Base-by-base conservation (phyloP, 1,284 basidiomycete genomes). In the Cryptococcus sp. region DNA sequence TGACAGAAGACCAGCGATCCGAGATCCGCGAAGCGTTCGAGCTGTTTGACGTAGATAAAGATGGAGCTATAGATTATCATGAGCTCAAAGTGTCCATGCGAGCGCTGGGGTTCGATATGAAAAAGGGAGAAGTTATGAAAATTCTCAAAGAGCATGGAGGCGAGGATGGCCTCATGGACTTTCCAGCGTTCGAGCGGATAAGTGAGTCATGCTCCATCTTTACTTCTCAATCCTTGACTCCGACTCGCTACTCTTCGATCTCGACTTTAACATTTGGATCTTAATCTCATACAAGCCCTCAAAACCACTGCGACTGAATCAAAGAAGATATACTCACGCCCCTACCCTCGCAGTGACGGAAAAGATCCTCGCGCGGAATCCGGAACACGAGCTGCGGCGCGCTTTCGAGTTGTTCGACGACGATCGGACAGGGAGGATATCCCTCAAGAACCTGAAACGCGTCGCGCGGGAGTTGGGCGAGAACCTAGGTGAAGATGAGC, bases 21-120 rank as follows among this genome's bases (percentile, higher is more conserved):
- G 95, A 99, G 80, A 96, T 99, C 68, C 93, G 93, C 75, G 96
- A 99, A 75, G 96, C 96, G 0, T 99, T 99, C 73, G 94, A 98
- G 78, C 86, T 99, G 56, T 99, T 99, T 74, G 96, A 99, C 80
- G 92, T 93, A 37, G 95, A 99, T 83, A 97, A 97, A 82, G 95
- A 99, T 73, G 92, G 93, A n/a, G 87, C 84, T 52, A 83, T 96
- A 61, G 93, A 95, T 80, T 99, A 98, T 79, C 95, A 99, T 80
- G 96, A 99, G 78, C 84, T 99, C 69, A 98, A 98, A 77, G 96
- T 99, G 65, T 93, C 95, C 46, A 93, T 99, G 91, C 85, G 96
- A 48, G 96, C 96, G 4, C 81, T 99, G 47, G 96, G 96, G 0
- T 99, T 99, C 74, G 96, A 98, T 77, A 79, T 97, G 77, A 97